A percentile compares a stretch with the other conserved stretches of the same genome.
phyloP scores from a whole-genome alignment of 192 early-diverging fungal genomes.

The Backusella luteola region DNA sequence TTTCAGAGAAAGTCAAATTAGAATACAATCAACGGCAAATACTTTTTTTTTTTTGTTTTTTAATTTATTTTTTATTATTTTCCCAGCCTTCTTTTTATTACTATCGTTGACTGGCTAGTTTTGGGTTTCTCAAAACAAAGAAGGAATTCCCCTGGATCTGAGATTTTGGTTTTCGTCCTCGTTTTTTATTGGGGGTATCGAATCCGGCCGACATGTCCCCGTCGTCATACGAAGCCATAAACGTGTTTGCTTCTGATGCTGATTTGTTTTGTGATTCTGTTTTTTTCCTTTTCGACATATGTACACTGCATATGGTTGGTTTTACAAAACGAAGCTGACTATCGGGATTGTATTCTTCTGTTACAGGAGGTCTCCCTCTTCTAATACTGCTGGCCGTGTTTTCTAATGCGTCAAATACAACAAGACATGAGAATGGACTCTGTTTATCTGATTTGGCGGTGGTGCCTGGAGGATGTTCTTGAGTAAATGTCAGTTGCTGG shows the following conservation, averaged over 20 bases:
- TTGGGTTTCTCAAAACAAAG: slow-evolving; percentile 19
- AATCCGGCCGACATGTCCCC: slow-evolving; percentile 17
- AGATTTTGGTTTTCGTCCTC: slow-evolving; percentile 37
- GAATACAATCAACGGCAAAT: background rate
- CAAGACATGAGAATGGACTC: background rate
- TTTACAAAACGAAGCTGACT: slow-evolving; percentile 21
- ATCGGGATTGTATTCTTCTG: slow-evolving; percentile 3
- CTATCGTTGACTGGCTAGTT: background rate
- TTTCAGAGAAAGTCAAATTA: background rate
- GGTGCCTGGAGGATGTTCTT: background rate
- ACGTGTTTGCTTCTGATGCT: background rate
- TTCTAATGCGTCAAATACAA: slow-evolving; percentile 14
- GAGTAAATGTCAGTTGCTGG: background rate
- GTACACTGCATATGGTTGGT: slow-evolving; percentile 23
- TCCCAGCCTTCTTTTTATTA: background rate
- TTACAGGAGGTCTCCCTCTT: slow-evolving; percentile 16
- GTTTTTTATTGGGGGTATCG: slow-evolving; percentile 32
- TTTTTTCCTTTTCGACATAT: background rate
- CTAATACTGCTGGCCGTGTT: background rate
- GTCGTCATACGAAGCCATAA: background rate
- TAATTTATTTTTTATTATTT: background rate
- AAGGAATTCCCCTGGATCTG: slow-evolving; percentile 38
- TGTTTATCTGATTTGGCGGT: background rate
- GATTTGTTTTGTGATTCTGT: background rate
- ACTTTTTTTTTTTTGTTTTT: background rate